These are phyloP conservation scores for Lepidium didymum DNA, from an alignment of 345 rosid genomes.

Conservation along the genomic window DNA sequence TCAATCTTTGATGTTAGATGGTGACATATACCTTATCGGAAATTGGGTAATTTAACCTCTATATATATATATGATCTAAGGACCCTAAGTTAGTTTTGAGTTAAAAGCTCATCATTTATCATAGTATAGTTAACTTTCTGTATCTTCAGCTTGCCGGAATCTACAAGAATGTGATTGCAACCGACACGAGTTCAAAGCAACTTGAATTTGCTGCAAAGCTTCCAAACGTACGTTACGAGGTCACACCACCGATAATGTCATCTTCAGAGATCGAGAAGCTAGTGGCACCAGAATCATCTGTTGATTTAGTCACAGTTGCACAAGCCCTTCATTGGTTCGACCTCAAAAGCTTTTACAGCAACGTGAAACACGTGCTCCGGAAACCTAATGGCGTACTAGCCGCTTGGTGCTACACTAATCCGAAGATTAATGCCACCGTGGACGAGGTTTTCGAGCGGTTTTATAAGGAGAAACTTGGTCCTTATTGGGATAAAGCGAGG, in stretches of 20 bases:
- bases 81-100: no score
- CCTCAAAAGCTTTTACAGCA: constrained; percentile 44
- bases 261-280: constrained; percentile 31
- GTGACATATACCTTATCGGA: no score
- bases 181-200: constrained; percentile 77
- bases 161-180: constrained; percentile 60
- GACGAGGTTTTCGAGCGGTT: constrained; percentile 47
- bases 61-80: no score
- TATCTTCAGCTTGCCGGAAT: constrained; percentile 50
- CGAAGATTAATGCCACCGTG: constrained; percentile 42
- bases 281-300: constrained; percentile 38
- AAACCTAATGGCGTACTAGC: constrained; percentile 73
- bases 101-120: no score
- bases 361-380: constrained; percentile 57
- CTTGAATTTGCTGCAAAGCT: constrained; percentile 53
- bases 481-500: constrained; percentile 57
- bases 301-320: constrained; percentile 61
- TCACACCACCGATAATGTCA: constrained; percentile 49
- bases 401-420: constrained; percentile 80
- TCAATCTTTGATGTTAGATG: no score
- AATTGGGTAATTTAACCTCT: no score
- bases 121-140: no score
- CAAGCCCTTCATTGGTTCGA: constrained; percentile 87
- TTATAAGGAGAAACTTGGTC: constrained; percentile 30
- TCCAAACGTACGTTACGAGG: constrained; percentile 50